Percentiles rank a stretch among this genome's conserved stretches.
These are phyloP conservation scores for Dunaliella sp. DNA, from an alignment of 139 green algal genomes.

Conservation along the genomic window DNA sequence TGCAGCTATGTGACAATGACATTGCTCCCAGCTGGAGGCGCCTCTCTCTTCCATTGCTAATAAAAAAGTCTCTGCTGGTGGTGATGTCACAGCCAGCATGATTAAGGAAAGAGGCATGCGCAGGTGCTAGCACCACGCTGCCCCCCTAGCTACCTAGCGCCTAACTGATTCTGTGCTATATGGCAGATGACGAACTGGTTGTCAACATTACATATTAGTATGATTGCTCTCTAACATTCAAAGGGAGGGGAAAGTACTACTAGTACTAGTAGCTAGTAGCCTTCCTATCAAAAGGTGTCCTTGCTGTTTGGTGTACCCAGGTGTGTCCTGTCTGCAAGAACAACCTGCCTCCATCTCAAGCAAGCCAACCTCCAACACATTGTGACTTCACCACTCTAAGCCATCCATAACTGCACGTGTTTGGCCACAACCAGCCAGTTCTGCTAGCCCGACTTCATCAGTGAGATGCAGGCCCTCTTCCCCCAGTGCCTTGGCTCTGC, in stretches of 20 bases:
- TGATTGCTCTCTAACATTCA: background rate
- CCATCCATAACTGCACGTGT: background rate
- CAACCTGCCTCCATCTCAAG: too few relatives aligned
- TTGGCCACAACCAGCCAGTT: background rate
- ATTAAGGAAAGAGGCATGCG: background rate
- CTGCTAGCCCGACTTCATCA: conserved; percentile 1
- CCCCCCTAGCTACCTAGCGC: too few relatives aligned
- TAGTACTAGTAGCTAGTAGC: background rate
- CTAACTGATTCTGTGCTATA: background rate
- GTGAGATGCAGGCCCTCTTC: background rate
- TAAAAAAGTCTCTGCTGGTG: background rate
- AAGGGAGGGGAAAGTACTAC: background rate
- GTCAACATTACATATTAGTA: too few relatives aligned
- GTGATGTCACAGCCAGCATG: background rate
- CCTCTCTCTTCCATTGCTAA: background rate
- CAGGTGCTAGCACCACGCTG: background rate
- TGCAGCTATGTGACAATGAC: background rate
- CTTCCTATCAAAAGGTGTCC: background rate
- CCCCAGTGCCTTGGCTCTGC: background rate
- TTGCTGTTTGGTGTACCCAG: background rate
- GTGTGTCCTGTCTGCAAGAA: too few relatives aligned
- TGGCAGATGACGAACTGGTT: background rate
- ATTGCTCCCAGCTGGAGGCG: too few relatives aligned
- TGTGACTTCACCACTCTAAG: background rate
- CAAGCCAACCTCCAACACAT: too few relatives aligned